A percentile compares a stretch with the other conserved stretches of the same genome.
These are phyloP conservation scores for Pythium graminicola DNA, from an alignment of 352 stramenopile species.

Conservation along the genomic window DNA sequence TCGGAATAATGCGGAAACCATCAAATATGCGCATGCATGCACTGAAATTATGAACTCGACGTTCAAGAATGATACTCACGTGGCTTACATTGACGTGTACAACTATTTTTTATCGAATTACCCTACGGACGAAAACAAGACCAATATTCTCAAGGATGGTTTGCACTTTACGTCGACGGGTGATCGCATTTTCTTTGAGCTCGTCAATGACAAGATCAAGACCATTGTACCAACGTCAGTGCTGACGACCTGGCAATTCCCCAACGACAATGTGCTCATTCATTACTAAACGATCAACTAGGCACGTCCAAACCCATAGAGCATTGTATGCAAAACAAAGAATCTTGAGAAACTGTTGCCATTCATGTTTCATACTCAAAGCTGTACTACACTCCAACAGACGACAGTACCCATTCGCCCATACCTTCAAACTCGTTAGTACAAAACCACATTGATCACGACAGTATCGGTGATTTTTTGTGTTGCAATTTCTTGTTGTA, in stretches of 20 bases:
- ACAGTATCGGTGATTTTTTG: conserved; percentile 33
- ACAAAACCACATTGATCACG: conserved; percentile 25
- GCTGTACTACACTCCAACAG: too few relatives aligned
- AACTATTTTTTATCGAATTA: conserved; percentile 3
- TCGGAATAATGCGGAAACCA: conserved; percentile 4
- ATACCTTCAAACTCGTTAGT: too few relatives aligned
- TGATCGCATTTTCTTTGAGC: conserved; percentile 9
- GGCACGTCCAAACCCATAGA: too few relatives aligned
- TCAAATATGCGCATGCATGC: conserved; percentile 4
- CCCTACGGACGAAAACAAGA: conserved; percentile 1
- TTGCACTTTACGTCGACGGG: conserved; percentile 3
- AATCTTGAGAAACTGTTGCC: too few relatives aligned
- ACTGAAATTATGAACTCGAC: background rate
- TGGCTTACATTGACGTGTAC: conserved; percentile 7
- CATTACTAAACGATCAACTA: too few relatives aligned
- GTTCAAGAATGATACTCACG: background rate
- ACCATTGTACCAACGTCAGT: background rate
- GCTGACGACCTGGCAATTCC: conserved; percentile 2
- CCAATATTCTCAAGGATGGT: conserved; percentile 3
- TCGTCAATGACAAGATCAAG: conserved; percentile 10
- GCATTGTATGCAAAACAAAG: too few relatives aligned
- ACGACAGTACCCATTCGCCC: too few relatives aligned
- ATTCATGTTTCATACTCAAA: too few relatives aligned
- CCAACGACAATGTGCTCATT: background rate
- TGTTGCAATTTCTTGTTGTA: conserved; percentile 26